Percentiles rank a stretch among this genome's conserved stretches.
phyloP scores from a whole-genome alignment of 2,329 filamentous ascomycete genomes.

The Phialophora macrospora region DNA sequence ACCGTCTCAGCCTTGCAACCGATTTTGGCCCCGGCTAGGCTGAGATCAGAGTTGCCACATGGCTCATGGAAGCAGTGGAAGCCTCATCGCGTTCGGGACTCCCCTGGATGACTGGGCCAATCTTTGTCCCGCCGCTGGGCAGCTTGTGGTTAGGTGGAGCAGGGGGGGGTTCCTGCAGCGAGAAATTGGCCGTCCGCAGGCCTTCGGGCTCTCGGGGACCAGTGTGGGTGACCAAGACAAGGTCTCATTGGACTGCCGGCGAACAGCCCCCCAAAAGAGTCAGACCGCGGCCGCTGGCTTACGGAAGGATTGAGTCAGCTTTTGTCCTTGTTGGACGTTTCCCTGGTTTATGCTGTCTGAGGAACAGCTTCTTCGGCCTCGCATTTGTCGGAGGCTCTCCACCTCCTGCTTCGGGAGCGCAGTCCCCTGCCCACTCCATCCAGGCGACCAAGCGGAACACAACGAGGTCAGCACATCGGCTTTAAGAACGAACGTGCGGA shows the following conservation, averaged over 20 bases:
- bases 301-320: constrained; percentile 29
- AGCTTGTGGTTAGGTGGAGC: constrained; percentile 1
- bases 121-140: constrained; percentile 8
- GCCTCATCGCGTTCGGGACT: constrained; percentile 18
- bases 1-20: constrained; percentile 15
- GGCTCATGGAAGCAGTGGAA: constrained; percentile 14
- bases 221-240: constrained; percentile 12
- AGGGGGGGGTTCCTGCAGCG: not conserved
- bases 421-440: not conserved
- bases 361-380: constrained; percentile 3
- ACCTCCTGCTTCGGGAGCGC: constrained; percentile 10
- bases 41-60: constrained; percentile 21
- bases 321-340: not conserved
- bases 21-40: constrained; percentile 13
- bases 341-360: not conserved
- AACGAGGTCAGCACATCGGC: constrained; percentile 9
- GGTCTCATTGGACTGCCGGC: constrained; percentile 9
- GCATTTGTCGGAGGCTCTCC: constrained; percentile 5
- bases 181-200: constrained; percentile 9
- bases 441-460: constrained; percentile 12
- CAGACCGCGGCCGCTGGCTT: constrained; percentile 13
- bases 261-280: constrained; percentile 3
- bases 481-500: not conserved
- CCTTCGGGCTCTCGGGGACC: constrained; percentile 19
- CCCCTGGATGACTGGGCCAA: constrained; percentile 1